Evolutionary conservation across 176 grass and related monocot genomes (phyloP).

Genomic region (Aechmea fasciata): DNA sequence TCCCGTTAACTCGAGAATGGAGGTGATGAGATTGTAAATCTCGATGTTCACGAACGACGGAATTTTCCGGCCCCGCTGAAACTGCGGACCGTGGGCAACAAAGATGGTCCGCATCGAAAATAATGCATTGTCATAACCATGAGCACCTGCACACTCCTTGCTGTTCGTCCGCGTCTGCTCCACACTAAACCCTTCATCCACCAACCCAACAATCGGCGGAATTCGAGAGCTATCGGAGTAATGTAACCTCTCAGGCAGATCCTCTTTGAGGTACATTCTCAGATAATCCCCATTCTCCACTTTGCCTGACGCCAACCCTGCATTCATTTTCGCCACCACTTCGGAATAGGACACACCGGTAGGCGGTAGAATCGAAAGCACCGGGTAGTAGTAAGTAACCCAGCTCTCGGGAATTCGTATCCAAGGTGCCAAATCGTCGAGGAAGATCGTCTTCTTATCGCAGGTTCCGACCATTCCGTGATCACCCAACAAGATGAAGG

Average conservation of each 20-base stretch:
- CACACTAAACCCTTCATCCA: constrained; percentile 76
- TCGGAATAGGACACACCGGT: constrained; percentile 29
- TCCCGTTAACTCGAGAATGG: constrained; percentile 55
- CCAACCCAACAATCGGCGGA: constrained; percentile 61
- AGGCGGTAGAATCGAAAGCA: constrained; percentile 65
- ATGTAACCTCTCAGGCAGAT: constrained; percentile 63
- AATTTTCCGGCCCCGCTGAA: constrained; percentile 44
- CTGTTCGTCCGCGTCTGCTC: constrained; percentile 25
- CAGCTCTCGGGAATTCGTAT: constrained; percentile 42
- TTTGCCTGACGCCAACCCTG: constrained; percentile 63
- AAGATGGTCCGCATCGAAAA: constrained; percentile 98
- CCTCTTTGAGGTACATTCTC: constrained; percentile 77
- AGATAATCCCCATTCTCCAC: constrained; percentile 54
- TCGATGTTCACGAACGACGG: constrained; percentile 78
- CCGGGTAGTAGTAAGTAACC: constrained; percentile 43
- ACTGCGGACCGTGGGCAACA: constrained; percentile 56
- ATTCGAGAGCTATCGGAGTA: constrained; percentile 64
- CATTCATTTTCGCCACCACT: constrained; percentile 80
- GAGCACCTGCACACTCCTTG: constrained; percentile 72
- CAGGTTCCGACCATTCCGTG: constrained; percentile 94
- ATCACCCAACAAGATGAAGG: constrained; percentile 65
- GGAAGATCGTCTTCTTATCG: constrained; percentile 56
- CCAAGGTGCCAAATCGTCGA: constrained; percentile 68
- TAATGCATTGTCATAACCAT: constrained; percentile 79
- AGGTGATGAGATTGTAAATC: constrained; percentile 80